These are phyloP conservation scores for Botrytis tulipae DNA, from an alignment of 2,329 filamentous ascomycete genomes.

Conservation along the genomic window DNA sequence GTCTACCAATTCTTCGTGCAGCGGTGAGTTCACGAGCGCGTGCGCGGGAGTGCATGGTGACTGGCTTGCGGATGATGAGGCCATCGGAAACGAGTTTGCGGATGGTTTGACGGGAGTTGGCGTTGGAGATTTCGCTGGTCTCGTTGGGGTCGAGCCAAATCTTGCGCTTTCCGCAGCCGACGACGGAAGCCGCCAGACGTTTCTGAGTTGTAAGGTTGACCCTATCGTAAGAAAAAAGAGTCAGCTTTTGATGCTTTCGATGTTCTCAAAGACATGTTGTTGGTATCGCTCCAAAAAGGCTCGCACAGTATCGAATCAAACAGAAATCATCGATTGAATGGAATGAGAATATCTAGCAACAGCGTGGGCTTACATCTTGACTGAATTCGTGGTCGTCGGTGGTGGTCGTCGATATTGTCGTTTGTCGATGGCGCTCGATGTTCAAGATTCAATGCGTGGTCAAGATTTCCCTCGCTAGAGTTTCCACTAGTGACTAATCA, in stretches of 20 bases:
- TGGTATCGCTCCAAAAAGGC: neutral
- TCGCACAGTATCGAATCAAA: neutral
- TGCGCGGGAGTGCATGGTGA: conserved; percentile 98
- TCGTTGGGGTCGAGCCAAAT: conserved; percentile 99
- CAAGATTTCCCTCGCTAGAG: conserved; percentile 1
- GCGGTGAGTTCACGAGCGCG: conserved; percentile 94
- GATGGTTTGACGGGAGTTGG: conserved; percentile 99
- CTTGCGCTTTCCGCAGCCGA: conserved; percentile 99
- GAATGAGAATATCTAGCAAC: conserved; percentile 14
- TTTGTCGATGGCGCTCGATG: conserved; percentile 24
- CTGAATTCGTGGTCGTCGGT: conserved; percentile 35
- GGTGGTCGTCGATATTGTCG: conserved; percentile 38
- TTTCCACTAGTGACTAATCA: conserved; percentile 2
- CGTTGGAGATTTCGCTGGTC: conserved; percentile 98
- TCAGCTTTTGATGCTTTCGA: conserved; percentile 28
- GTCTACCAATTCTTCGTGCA: conserved; percentile 90
- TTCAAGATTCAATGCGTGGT: conserved; percentile 1
- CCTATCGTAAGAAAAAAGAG: conserved; percentile 55
- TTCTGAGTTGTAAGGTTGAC: conserved; percentile 99
- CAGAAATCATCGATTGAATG: conserved; percentile 19
- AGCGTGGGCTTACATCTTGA: conserved; percentile 37
- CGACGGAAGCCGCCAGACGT: conserved; percentile 97
- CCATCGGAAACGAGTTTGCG: conserved; percentile 99
- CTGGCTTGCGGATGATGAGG: conserved; percentile 99
- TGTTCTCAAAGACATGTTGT: conserved; percentile 20